Evolutionary conservation across 768 basidiomycete species (phyloP).

Genomic region (Tylopilus sp.): DNA sequence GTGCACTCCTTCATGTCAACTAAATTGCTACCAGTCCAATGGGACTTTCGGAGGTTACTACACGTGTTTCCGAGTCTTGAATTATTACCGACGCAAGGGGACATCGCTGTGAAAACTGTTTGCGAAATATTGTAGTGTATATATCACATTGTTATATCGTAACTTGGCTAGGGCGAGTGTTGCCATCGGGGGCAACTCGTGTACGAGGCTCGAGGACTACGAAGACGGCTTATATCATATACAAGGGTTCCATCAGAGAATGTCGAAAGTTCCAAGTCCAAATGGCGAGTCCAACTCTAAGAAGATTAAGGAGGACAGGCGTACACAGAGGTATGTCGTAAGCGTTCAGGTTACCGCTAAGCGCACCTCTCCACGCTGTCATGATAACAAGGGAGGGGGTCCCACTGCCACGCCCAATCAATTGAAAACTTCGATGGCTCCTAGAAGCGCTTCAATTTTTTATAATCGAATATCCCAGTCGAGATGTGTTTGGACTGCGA

Average conservation of each 20-base stretch:
- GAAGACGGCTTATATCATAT: slow-evolving; percentile 21
- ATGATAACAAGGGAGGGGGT: slow-evolving; percentile 2
- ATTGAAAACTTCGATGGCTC: neutral
- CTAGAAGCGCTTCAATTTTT: slow-evolving; percentile 18
- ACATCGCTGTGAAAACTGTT: slow-evolving; percentile 4
- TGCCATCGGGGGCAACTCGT: slow-evolving; percentile 7
- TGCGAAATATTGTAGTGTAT: slow-evolving; percentile 26
- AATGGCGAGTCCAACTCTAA: slow-evolving; percentile 31
- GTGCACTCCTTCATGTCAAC: neutral
- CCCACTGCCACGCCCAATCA: neutral
- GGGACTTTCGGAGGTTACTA: neutral
- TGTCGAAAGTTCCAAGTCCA: slow-evolving; percentile 18
- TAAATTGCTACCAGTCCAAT: neutral
- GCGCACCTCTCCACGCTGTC: neutral
- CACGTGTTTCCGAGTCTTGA: neutral
- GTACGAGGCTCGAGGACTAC: slow-evolving; percentile 11
- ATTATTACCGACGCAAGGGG: slow-evolving; percentile 10
- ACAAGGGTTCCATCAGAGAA: slow-evolving; percentile 14
- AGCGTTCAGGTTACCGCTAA: slow-evolving; percentile 11
- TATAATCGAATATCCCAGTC: slow-evolving; percentile 26
- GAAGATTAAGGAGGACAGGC: slow-evolving; percentile 12
- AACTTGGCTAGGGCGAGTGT: slow-evolving; percentile 10
- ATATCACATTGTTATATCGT: slow-evolving; percentile 29
- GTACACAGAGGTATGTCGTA: slow-evolving; percentile 19
- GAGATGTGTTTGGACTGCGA: slow-evolving; percentile 32